A percentile compares a stretch with the other conserved stretches of the same genome.
Conservation (phyloP, 352 stramenopile genomes). For the Globisporangium megalacanthum region DNA sequence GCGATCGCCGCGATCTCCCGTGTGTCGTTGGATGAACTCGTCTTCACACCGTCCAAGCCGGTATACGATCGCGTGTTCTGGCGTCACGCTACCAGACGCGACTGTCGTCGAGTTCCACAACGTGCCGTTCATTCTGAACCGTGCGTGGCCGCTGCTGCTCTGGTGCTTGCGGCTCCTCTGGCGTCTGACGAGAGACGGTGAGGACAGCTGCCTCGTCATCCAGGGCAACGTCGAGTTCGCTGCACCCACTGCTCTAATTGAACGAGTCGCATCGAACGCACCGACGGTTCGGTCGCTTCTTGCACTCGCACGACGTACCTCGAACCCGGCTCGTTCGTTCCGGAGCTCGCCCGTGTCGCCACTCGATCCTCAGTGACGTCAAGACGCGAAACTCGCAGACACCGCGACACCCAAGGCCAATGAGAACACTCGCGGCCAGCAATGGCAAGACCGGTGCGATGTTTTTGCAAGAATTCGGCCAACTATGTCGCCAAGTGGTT, state of each 20-base stretch:
- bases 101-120: neutral
- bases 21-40: slow-evolving; percentile 3
- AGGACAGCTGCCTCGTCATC: slow-evolving; percentile 4
- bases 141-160: slow-evolving; percentile 8
- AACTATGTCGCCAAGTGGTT: too few species aligned
- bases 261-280: neutral
- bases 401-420: too few species aligned
- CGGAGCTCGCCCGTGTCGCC: neutral
- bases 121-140: slow-evolving; percentile 5
- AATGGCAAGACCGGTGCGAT: too few species aligned
- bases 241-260: neutral
- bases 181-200: slow-evolving; percentile 3
- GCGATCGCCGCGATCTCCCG: slow-evolving; percentile 1
- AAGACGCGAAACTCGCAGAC: too few species aligned
- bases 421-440: too few species aligned
- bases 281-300: neutral
- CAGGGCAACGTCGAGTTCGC: slow-evolving; percentile 9
- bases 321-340: neutral
- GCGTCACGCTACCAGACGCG: neutral
- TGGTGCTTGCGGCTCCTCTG: slow-evolving; percentile 7
- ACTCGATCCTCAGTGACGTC: too few species aligned
- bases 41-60: neutral
- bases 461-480: too few species aligned
- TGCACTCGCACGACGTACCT: neutral
- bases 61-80: slow-evolving; percentile 5